Evolutionary conservation across 352 stramenopile genomes (phyloP), one percentile per base, ranked within the genome.

Genomic region (Pythium insidiosum): DNA sequence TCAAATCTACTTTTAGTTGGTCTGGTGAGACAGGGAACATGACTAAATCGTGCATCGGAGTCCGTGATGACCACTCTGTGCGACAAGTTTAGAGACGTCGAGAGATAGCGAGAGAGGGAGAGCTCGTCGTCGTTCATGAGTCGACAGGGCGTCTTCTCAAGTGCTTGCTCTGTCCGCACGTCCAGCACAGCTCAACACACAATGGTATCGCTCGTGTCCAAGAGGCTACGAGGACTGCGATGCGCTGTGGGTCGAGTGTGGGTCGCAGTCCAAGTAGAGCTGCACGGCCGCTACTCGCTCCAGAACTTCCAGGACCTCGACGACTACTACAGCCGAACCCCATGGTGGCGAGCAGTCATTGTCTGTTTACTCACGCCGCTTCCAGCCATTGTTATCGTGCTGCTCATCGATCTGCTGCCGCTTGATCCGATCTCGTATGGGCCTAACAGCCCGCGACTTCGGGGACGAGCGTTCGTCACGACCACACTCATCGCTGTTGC

Each of bases 201-300:
- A 33, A 9, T 33, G 28, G 9, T 33, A 15, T 33, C 9, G 28
- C 28, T 9, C 9, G 28, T 33, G 18, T 43, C 37, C 2, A 21
- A 31, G n/a, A 26, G 25, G 18, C 5, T 15, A 31, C 37, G 20
- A 20, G 37, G 28, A 11, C 6, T 11, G 10, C 33, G 33, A 38
- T 19, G 33, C 33, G 10, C 16, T 15, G 24, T 10, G 16, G 21
- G 38, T 16, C 5, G 19, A 16, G 16, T 3, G 18, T 62, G 53
- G 54, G 31, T 34, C 9, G n/a, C 39, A 1, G 15, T 38, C n/a
- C 55, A 68, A 38, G 55, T 69, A 5, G 60, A 69, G 13, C 29
- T 53, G 4, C 56, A 56, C 13, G 56, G 60, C 2, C 40, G 50
- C 23, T 69, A 66, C 26, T 65, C 50, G 7, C 42, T 58, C 34